These are phyloP conservation scores for Rhodotorula babjevae DNA, from an alignment of 768 basidiomycete species.

Conservation along the genomic window DNA sequence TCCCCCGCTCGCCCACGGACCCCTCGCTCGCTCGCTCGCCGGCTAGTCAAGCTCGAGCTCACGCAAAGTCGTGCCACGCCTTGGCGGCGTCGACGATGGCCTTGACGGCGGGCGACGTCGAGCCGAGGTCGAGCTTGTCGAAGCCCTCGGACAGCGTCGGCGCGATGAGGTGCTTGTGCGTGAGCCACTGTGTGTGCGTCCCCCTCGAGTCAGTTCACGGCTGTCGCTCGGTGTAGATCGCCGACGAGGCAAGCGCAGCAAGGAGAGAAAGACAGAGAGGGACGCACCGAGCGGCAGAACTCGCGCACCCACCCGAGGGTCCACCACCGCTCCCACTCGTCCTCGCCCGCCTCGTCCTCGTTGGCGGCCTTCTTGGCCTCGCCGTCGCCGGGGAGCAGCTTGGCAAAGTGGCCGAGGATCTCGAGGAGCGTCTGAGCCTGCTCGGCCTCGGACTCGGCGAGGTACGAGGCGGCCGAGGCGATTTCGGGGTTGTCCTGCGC, in stretches of 20 bases:
- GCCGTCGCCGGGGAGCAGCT: constrained; percentile 63
- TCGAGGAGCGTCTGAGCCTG: constrained; percentile 68
- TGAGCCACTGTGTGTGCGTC: constrained; percentile 1
- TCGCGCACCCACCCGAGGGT: constrained; percentile 89
- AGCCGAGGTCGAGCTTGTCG: constrained; percentile 18
- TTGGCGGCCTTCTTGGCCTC: constrained; percentile 51
- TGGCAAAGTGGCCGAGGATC: constrained; percentile 72
- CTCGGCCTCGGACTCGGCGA: constrained; percentile 58
- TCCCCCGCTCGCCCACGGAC: too few species aligned
- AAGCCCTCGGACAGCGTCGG: constrained; percentile 12
- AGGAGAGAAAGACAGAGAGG: neutral
- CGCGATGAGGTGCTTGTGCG: constrained; percentile 1
- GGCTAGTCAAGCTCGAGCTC: neutral
- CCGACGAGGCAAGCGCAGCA: neutral
- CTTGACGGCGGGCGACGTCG: neutral
- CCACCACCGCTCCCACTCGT: constrained; percentile 79
- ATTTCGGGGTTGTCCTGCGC: constrained; percentile 25
- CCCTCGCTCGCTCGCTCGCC: too few species aligned
- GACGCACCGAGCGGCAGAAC: constrained; percentile 71
- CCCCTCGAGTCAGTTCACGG: too few species aligned
- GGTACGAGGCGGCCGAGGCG: neutral
- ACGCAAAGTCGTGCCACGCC: constrained; percentile 28
- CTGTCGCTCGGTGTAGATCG: too few species aligned
- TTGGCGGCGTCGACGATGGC: constrained; percentile 18
- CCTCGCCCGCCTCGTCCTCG: constrained; percentile 58